Evolutionary conservation across 2,329 filamentous ascomycete genomes (phyloP).

Genomic region (Cytospora chrysosperma): DNA sequence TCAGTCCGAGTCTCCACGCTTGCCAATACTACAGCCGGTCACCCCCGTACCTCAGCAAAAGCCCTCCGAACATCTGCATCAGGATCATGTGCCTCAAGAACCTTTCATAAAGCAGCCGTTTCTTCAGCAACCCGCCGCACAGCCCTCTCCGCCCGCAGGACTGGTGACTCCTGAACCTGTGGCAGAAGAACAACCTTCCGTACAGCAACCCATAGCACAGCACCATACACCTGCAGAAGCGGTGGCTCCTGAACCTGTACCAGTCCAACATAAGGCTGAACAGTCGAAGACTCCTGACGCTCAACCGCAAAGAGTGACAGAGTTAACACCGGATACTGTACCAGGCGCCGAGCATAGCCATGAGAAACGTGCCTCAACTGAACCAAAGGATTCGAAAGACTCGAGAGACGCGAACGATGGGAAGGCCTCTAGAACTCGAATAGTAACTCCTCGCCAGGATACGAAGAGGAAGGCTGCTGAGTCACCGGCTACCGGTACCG

Average conservation of each 20-base stretch:
- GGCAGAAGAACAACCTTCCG: no score
- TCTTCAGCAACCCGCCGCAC: not conserved
- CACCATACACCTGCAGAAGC: constrained; percentile 1
- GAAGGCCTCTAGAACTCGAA: not conserved
- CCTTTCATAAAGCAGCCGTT: constrained; percentile 2
- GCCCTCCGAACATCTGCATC: not conserved
- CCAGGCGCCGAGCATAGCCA: not conserved
- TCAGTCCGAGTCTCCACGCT: not conserved
- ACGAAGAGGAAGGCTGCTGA: constrained; percentile 21
- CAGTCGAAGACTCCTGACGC: not conserved
- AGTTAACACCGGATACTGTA: not conserved
- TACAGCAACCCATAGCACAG: not conserved
- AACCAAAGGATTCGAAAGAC: not conserved
- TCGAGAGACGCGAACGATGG: not conserved
- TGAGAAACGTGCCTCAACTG: not conserved
- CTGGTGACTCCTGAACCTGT: not conserved
- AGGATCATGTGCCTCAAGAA: not conserved
- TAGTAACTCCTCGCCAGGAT: constrained; percentile 8
- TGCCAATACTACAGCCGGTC: not conserved
- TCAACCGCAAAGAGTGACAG: not conserved
- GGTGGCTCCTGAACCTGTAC: not conserved
- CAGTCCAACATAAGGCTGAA: not conserved
- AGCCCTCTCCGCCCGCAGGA: not conserved
- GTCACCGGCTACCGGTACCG: not conserved
- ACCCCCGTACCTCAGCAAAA: constrained; percentile 3